A percentile compares a stretch with the other conserved stretches of the same genome.
Evolutionary conservation across 768 basidiomycete genomes (phyloP).

Genomic region (Pulveroboletus sp.): DNA sequence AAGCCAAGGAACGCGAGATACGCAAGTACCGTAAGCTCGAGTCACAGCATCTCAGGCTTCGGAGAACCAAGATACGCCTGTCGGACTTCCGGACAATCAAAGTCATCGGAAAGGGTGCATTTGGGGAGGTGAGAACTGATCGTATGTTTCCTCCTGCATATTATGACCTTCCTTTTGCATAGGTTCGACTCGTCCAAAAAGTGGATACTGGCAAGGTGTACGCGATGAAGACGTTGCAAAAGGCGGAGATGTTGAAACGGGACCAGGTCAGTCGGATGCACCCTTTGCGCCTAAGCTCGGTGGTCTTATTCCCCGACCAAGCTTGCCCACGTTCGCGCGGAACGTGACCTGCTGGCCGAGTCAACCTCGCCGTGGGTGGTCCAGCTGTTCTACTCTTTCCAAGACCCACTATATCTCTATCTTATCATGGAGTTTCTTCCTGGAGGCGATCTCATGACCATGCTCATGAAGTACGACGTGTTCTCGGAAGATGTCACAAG

Average conservation of each 20-base stretch:
- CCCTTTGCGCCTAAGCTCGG: not conserved
- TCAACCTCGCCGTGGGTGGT: conserved; percentile 98
- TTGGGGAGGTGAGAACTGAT: conserved; percentile 77
- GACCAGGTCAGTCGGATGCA: conserved; percentile 68
- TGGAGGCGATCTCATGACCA: conserved; percentile 99
- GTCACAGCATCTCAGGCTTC: conserved; percentile 84
- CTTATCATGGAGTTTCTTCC: conserved; percentile 92
- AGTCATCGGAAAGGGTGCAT: conserved; percentile 98
- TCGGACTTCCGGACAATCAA: conserved; percentile 95
- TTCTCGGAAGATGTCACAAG: conserved; percentile 98
- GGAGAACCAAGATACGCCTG: conserved; percentile 89
- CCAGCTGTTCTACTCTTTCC: conserved; percentile 96
- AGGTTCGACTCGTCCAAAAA: conserved; percentile 96
- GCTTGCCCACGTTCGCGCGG: conserved; percentile 97
- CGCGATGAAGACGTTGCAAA: conserved; percentile 98
- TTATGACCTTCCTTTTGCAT: conserved; percentile 5
- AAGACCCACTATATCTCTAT: conserved; percentile 93
- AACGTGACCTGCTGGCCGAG: conserved; percentile 94
- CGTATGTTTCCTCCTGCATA: not conserved
- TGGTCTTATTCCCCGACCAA: conserved; percentile 30
- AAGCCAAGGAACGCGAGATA: conserved; percentile 86
- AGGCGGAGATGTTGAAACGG: conserved; percentile 98
- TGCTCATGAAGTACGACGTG: conserved; percentile 99
- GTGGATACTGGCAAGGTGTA: conserved; percentile 97
- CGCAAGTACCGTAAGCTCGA: conserved; percentile 82